Conservation (phyloP, 2,329 filamentous ascomycete species). For the Colletotrichum plurivorum region DNA sequence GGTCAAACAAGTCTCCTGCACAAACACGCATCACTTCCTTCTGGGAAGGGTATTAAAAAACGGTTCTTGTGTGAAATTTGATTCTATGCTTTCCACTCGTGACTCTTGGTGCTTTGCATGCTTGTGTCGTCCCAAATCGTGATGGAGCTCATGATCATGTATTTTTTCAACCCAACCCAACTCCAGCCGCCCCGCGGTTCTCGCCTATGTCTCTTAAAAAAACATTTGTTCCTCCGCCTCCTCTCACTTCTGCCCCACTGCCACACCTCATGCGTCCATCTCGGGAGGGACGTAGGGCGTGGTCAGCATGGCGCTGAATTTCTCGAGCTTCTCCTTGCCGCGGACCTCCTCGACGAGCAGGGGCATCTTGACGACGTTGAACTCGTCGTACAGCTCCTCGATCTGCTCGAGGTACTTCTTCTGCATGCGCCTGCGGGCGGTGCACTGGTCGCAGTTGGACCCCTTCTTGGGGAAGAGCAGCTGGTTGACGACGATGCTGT, state of each 20-base stretch:
- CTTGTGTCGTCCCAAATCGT: conserved; percentile 27
- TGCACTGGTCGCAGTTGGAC: conserved; percentile 94
- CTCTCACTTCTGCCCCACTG: background rate
- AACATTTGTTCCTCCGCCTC: too few species aligned
- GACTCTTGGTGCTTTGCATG: conserved; percentile 32
- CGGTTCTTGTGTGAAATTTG: conserved; percentile 36
- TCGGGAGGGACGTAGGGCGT: conserved; percentile 80
- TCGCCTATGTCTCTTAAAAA: too few species aligned
- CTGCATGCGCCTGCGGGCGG: conserved; percentile 96
- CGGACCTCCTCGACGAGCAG: conserved; percentile 94
- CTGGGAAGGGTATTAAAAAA: conserved; percentile 32
- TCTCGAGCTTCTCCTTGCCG: conserved; percentile 93
- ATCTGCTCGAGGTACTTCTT: conserved; percentile 99
- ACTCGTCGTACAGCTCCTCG: conserved; percentile 98
- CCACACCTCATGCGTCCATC: conserved; percentile 37
- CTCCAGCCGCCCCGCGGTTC: background rate
- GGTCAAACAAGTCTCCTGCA: conserved; percentile 31
- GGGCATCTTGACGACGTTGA: conserved; percentile 99
- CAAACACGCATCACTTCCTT: conserved; percentile 11
- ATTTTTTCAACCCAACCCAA: conserved; percentile 7
- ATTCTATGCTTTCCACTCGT: conserved; percentile 35
- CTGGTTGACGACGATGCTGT: conserved; percentile 98
- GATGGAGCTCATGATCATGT: conserved; percentile 20
- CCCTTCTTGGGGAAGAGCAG: conserved; percentile 90
- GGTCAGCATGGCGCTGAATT: conserved; percentile 88